phyloP scores from a whole-genome alignment of 257 asterid genomes.

The Striga asiatica region DNA sequence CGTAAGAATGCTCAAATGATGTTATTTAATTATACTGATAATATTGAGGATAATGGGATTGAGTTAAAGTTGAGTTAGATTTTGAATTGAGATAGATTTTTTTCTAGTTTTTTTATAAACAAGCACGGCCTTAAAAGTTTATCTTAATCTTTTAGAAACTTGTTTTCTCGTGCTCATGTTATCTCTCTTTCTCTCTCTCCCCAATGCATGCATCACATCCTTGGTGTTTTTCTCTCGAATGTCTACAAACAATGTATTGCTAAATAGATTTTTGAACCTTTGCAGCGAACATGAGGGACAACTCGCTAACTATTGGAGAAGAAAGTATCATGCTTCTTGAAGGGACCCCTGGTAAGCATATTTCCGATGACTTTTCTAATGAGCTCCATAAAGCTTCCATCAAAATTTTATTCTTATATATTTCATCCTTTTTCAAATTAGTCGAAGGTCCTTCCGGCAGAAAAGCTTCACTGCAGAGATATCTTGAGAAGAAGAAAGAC shows the following conservation, averaged over 20 bases:
- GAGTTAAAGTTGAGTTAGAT: too few relatives aligned
- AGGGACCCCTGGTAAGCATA: conserved; percentile 51
- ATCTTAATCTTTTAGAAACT: neutral
- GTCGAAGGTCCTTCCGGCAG: conserved; percentile 65
- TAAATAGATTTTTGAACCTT: conserved; percentile 10
- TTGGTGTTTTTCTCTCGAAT: neutral
- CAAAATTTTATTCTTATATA: conserved; percentile 9
- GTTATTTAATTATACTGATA: too few relatives aligned
- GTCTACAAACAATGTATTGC: conserved; percentile 1
- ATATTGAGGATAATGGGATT: too few relatives aligned
- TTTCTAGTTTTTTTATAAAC: too few relatives aligned
- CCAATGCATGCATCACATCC: too few relatives aligned
- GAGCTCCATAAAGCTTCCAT: too few relatives aligned
- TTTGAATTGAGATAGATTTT: too few relatives aligned
- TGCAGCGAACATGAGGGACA: conserved; percentile 49
- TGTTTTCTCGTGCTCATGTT: neutral
- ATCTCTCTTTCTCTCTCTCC: neutral
- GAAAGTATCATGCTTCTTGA: conserved; percentile 39
- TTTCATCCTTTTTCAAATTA: conserved; percentile 25
- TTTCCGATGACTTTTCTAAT: too few relatives aligned
- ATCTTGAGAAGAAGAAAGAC: conserved; percentile 93
- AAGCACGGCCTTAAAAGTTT: too few relatives aligned
- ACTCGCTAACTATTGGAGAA: conserved; percentile 39
- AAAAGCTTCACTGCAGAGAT: conserved; percentile 84
- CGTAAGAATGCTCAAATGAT: too few relatives aligned